Evolutionary conservation across 345 rosid genomes (phyloP).

Genomic region (Nephelium lappaceum): DNA sequence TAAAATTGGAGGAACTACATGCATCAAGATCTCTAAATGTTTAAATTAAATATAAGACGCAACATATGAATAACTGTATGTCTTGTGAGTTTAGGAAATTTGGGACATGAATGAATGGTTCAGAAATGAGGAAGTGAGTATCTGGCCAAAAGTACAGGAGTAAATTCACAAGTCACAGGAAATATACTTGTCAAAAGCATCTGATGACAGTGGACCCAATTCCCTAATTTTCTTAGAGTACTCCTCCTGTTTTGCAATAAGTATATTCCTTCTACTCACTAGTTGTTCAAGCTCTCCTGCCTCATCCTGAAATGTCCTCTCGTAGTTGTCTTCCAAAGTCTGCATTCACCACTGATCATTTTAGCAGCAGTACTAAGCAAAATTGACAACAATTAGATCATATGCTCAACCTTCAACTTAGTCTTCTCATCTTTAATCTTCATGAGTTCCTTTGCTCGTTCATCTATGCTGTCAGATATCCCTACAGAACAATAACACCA

Average conservation of each 20-base stretch:
- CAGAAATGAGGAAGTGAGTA: neutral
- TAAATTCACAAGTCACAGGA: constrained; percentile 16
- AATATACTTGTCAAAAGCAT: constrained; percentile 87
- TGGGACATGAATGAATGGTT: neutral
- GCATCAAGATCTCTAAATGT: no score
- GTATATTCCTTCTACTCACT: constrained; percentile 59
- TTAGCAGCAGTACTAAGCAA: constrained; percentile 29
- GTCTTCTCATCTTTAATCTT: constrained; percentile 69
- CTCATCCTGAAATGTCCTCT: constrained; percentile 74
- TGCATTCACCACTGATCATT: constrained; percentile 41
- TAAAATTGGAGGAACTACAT: neutral
- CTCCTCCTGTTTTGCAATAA: constrained; percentile 89
- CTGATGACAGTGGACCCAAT: constrained; percentile 85
- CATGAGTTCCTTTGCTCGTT: constrained; percentile 57
- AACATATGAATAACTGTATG: neutral
- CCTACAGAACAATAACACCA: constrained; percentile 43
- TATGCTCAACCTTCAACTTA: constrained; percentile 58
- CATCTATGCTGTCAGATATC: constrained; percentile 54
- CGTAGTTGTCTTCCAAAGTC: constrained; percentile 74
- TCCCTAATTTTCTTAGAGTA: constrained; percentile 86
- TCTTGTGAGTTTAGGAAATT: neutral
- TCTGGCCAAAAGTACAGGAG: no score
- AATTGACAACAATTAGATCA: constrained; percentile 1
- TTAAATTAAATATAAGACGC: neutral
- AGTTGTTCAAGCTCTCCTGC: constrained; percentile 81